Percentiles rank a stretch among this genome's conserved stretches.
Conservation (phyloP, 2,329 filamentous ascomycete genomes). For the Byssoonygena ceratinophila region DNA sequence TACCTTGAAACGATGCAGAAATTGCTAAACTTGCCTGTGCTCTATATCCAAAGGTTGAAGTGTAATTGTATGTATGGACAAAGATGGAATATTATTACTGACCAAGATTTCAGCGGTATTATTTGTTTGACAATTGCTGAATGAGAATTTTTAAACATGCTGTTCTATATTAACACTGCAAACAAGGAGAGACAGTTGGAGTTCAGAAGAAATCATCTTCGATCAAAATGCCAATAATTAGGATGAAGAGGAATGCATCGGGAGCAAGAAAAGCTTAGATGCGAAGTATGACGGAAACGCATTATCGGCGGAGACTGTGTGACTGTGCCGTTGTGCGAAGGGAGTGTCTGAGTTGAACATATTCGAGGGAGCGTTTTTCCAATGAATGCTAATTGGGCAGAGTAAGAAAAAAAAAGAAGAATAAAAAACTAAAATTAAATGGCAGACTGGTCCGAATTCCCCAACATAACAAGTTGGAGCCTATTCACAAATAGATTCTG, state of each 20-base stretch:
- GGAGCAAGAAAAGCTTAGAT: background rate
- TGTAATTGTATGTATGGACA: background rate
- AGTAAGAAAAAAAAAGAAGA: background rate
- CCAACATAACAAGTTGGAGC: background rate
- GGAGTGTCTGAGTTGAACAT: background rate
- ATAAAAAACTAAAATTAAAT: conserved; percentile 1
- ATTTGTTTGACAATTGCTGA: background rate
- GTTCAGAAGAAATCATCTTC: background rate
- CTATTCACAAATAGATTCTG: conserved; percentile 3
- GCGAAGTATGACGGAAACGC: background rate
- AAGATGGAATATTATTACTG: background rate
- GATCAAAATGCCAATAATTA: background rate
- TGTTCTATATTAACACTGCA: conserved; percentile 1
- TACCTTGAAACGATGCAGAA: background rate
- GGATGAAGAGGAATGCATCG: background rate
- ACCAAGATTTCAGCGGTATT: background rate
- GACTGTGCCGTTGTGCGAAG: background rate
- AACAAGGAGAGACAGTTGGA: conserved; percentile 3
- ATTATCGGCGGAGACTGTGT: background rate
- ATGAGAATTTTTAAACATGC: background rate
- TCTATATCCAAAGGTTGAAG: background rate
- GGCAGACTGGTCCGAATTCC: background rate
- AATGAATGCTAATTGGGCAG: background rate
- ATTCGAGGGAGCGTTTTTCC: background rate
- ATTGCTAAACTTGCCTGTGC: background rate